Conservation (phyloP, 805 yeast genomes). For the Osmozyma mogii region DNA sequence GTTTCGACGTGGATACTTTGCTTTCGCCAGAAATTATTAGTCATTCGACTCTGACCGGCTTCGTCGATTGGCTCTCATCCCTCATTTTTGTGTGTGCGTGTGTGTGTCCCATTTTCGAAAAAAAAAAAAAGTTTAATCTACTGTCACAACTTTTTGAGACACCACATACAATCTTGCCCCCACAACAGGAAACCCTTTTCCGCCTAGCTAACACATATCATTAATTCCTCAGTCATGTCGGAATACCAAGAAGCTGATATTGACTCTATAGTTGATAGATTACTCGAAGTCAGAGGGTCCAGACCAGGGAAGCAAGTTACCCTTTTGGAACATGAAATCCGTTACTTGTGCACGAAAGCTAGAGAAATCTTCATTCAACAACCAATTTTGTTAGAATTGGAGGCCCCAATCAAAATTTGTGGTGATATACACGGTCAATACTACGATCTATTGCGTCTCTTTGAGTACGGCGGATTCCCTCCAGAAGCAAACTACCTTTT, state of each 20-base stretch:
- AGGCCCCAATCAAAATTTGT: conserved; percentile 95
- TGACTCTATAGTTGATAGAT: conserved; percentile 94
- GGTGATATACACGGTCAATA: conserved; percentile 99
- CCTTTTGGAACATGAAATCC: conserved; percentile 86
- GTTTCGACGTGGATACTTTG: too few relatives aligned
- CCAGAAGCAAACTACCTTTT: conserved; percentile 96
- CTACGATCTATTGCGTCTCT: conserved; percentile 88
- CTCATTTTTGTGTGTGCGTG: too few relatives aligned
- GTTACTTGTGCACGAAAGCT: conserved; percentile 93
- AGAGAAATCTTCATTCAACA: conserved; percentile 97
- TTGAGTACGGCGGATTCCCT: conserved; percentile 98
- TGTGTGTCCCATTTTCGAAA: too few relatives aligned
- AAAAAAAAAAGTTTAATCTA: too few relatives aligned
- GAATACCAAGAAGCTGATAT: conserved; percentile 74
- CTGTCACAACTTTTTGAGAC: too few relatives aligned
- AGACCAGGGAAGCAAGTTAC: conserved; percentile 97
- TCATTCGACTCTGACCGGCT: too few relatives aligned
- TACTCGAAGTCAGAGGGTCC: conserved; percentile 94
- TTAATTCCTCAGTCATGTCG: too few relatives aligned
- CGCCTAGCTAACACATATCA: not conserved
- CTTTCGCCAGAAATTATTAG: too few relatives aligned
- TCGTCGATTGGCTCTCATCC: too few relatives aligned
- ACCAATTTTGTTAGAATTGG: conserved; percentile 90
- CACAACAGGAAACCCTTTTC: too few relatives aligned
- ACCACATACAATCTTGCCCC: too few relatives aligned